Conservation (phyloP, 495 filamentous ascomycete species). For the Talaromyces ruber region DNA sequence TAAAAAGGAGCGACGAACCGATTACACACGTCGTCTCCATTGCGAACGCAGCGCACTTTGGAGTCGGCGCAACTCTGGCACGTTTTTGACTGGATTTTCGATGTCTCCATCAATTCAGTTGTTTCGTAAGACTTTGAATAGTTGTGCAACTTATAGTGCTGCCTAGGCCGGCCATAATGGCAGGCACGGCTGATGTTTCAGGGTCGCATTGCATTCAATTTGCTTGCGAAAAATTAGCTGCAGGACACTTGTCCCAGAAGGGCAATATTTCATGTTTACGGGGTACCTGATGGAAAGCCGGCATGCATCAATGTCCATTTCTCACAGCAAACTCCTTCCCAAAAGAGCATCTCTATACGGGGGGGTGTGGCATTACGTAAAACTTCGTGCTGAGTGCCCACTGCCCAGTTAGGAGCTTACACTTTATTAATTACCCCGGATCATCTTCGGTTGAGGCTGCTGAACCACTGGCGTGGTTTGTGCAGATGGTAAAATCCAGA, state of each 20-base stretch:
- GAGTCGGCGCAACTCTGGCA: slow-evolving; percentile 19
- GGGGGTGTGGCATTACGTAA: neutral
- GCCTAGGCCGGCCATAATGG: neutral
- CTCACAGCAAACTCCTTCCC: neutral
- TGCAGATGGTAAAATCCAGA: no score
- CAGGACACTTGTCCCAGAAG: neutral
- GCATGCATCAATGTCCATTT: no score
- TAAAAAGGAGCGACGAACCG: slow-evolving; percentile 6
- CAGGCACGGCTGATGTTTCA: neutral
- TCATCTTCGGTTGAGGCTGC: neutral
- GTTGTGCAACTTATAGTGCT: neutral
- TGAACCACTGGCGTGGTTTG: neutral
- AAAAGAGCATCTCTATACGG: neutral
- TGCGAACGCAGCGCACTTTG: slow-evolving; percentile 18
- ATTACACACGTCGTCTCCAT: slow-evolving; percentile 9
- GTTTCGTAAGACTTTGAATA: neutral
- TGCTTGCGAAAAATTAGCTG: neutral
- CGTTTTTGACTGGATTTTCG: slow-evolving; percentile 3
- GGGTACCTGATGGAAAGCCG: neutral
- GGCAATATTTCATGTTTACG: neutral
- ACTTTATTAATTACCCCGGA: no score
- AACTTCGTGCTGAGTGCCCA: neutral
- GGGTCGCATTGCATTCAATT: neutral
- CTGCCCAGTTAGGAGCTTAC: neutral
- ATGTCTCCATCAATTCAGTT: neutral